These are phyloP conservation scores for Gamsiella multidivaricata DNA, from an alignment of 192 early-diverging fungal genomes.

Conservation along the genomic window DNA sequence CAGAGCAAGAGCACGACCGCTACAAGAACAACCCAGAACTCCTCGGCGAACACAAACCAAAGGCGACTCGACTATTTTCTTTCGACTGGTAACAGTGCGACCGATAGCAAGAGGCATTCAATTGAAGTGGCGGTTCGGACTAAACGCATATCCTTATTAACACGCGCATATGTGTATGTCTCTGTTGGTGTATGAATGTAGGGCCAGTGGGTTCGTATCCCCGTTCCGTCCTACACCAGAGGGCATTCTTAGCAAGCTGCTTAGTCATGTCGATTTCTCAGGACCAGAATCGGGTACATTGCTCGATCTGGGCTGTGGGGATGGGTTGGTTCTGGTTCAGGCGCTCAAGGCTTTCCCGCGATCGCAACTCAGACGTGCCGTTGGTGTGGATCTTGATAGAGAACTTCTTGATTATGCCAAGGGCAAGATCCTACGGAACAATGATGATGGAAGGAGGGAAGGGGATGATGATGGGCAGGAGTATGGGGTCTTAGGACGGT, in stretches of 20 bases:
- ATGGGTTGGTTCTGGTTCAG: conserved; percentile 33
- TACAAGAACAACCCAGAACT: conserved; percentile 46
- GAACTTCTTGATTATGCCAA: conserved; percentile 17
- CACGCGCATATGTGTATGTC: neutral
- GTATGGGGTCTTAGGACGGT: conserved; percentile 1
- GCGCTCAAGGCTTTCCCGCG: conserved; percentile 33
- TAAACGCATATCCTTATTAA: neutral
- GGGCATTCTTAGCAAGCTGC: conserved; percentile 24
- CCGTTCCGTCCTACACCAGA: conserved; percentile 38
- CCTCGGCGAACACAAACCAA: conserved; percentile 9
- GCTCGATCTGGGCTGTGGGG: conserved; percentile 38
- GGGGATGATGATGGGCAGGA: neutral
- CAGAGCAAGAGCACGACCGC: conserved; percentile 30
- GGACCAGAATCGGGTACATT: neutral
- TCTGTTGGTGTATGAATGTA: conserved; percentile 4
- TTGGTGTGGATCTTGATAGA: conserved; percentile 40
- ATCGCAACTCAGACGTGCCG: conserved; percentile 15
- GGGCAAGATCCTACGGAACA: conserved; percentile 4
- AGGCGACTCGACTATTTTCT: conserved; percentile 21
- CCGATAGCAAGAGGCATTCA: neutral
- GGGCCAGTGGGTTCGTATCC: conserved; percentile 41
- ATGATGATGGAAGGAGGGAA: neutral
- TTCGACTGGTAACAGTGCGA: conserved; percentile 39
- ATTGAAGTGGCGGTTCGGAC: too few relatives aligned
- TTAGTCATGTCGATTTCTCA: conserved; percentile 23